These are phyloP conservation scores for Wickerhamiella galacta DNA, from an alignment of 805 yeast genomes.

Conservation along the genomic window DNA sequence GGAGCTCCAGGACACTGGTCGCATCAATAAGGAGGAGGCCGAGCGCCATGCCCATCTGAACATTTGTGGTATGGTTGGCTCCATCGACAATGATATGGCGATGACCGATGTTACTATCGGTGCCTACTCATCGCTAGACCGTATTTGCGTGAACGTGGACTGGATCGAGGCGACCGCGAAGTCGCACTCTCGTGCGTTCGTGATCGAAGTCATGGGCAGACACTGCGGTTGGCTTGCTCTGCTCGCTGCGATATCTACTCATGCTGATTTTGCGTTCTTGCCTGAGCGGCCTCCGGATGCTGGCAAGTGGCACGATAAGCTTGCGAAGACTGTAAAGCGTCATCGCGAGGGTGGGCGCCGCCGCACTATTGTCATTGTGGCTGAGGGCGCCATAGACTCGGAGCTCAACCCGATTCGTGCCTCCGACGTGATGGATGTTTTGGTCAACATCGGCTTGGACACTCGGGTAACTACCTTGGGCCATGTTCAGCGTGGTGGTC, in stretches of 20 bases:
- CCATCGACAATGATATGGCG: constrained; percentile 97
- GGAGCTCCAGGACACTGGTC: constrained; percentile 44
- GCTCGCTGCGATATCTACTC: constrained; percentile 93
- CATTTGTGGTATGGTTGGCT: constrained; percentile 89
- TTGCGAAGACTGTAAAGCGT: constrained; percentile 54
- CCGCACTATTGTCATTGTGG: constrained; percentile 89
- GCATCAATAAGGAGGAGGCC: constrained; percentile 41
- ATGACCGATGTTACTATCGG: constrained; percentile 94
- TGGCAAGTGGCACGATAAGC: constrained; percentile 61
- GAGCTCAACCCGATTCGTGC: constrained; percentile 69
- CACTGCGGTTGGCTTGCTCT: constrained; percentile 98
- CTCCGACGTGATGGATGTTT: constrained; percentile 62
- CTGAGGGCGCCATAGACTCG: constrained; percentile 89
- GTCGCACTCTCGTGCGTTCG: constrained; percentile 94
- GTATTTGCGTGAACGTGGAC: constrained; percentile 88
- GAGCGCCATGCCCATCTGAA: constrained; percentile 54
- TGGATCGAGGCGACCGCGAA: constrained; percentile 95
- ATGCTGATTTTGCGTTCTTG: constrained; percentile 85
- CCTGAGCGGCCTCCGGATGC: constrained; percentile 84
- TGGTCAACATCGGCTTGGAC: constrained; percentile 75
- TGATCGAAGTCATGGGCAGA: constrained; percentile 97
- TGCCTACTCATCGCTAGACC: constrained; percentile 80
- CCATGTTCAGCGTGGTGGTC: constrained; percentile 97
- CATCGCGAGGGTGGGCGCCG: constrained; percentile 82
- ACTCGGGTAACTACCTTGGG: constrained; percentile 92